Percentiles rank a stretch among this genome's conserved stretches.
These are phyloP conservation scores for Sarcomyxa edulis DNA, from an alignment of 768 basidiomycete species.

Conservation along the genomic window DNA sequence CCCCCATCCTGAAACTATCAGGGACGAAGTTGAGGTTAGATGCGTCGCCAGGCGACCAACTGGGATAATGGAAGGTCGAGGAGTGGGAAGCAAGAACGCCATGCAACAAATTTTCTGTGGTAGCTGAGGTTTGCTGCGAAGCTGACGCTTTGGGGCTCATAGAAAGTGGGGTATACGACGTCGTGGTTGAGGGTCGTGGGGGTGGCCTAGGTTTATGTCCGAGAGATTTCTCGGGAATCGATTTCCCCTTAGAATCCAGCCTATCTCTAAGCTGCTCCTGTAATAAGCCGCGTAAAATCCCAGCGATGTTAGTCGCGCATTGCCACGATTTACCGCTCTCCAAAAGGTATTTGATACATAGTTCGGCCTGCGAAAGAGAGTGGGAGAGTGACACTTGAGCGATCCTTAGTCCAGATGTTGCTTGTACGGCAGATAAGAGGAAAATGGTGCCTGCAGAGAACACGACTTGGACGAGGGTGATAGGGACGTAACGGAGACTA, in stretches of 20 bases:
- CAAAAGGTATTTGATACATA: slow-evolving; percentile 44
- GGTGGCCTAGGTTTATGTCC: slow-evolving; percentile 15
- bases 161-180: not conserved
- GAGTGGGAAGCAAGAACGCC: not conserved
- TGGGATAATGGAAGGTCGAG: slow-evolving; percentile 3
- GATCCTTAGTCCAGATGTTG: slow-evolving; percentile 40
- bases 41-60: too few relatives aligned
- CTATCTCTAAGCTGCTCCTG: slow-evolving; percentile 37
- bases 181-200: not conserved
- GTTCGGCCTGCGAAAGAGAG: slow-evolving; percentile 35
- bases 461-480: slow-evolving; percentile 50
- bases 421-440: slow-evolving; percentile 49
- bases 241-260: too few relatives aligned
- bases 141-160: not conserved
- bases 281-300: slow-evolving; percentile 38
- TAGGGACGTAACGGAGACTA: slow-evolving; percentile 50
- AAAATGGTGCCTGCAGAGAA: slow-evolving; percentile 59
- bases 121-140: slow-evolving; percentile 1
- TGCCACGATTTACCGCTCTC: slow-evolving; percentile 52
- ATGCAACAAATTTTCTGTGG: not conserved
- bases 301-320: slow-evolving; percentile 43
- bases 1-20: too few relatives aligned
- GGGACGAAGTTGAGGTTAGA: too few relatives aligned
- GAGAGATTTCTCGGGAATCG: too few relatives aligned
- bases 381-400: slow-evolving; percentile 41